Evolutionary conservation across 345 rosid genomes (phyloP).

Genomic region (Euphorbia peplus): DNA sequence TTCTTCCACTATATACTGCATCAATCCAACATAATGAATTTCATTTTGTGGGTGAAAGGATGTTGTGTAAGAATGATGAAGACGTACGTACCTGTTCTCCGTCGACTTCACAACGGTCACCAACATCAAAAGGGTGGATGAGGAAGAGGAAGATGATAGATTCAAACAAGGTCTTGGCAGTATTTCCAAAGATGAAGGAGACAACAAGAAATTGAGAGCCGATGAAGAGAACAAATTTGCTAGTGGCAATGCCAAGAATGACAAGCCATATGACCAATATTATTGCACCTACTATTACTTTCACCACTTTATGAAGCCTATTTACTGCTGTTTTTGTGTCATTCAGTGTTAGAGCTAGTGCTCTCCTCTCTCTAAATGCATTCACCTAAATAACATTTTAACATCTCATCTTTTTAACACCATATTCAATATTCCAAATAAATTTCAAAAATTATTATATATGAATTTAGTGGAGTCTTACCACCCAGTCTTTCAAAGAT

Average conservation of each 20-base stretch:
- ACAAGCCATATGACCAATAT: constrained; percentile 63
- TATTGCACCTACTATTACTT: constrained; percentile 41
- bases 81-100: constrained; percentile 89
- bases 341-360: constrained; percentile 86
- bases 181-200: constrained; percentile 88
- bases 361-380: constrained; percentile 87
- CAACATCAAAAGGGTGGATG: constrained; percentile 93
- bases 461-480: constrained; percentile 25
- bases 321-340: constrained; percentile 93
- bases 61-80: neutral
- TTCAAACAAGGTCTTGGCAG: constrained; percentile 82
- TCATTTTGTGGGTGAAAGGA: neutral
- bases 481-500: constrained; percentile 90
- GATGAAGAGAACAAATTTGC: constrained; percentile 53
- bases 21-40: neutral
- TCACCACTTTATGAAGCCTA: constrained; percentile 74
- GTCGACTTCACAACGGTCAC: constrained; percentile 87
- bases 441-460: too few relatives aligned
- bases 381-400: constrained; percentile 45
- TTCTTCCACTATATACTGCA: constrained; percentile 78
- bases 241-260: constrained; percentile 69
- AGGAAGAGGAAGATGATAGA: constrained; percentile 84
- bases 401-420: too few relatives aligned
- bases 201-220: constrained; percentile 78
- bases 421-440: too few relatives aligned